phyloP scores from a whole-genome alignment of 2,329 filamentous ascomycete species.

The Fusarium lyarnte region DNA sequence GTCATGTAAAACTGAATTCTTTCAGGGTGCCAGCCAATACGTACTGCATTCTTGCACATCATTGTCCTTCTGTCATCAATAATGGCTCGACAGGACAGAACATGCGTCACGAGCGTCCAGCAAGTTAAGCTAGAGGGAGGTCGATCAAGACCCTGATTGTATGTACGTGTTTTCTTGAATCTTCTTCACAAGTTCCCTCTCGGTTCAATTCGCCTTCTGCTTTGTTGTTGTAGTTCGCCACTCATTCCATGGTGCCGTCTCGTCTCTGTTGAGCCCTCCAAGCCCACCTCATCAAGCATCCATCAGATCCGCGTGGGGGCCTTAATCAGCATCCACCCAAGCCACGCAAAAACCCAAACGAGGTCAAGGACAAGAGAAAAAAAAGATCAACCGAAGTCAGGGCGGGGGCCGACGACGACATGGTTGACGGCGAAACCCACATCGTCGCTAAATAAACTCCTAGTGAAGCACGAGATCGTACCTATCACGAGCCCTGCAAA shows the following conservation, averaged over 20 bases:
- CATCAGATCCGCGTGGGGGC: slow-evolving; percentile 14
- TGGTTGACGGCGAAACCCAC: slow-evolving; percentile 23
- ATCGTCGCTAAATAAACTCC: background rate
- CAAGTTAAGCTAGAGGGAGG: background rate
- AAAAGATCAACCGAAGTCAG: slow-evolving; percentile 11
- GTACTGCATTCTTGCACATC: background rate
- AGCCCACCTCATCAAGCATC: slow-evolving; percentile 13
- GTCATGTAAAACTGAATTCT: background rate
- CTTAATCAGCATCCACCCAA: background rate
- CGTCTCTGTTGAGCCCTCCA: background rate
- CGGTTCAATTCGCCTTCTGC: background rate
- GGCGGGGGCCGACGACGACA: slow-evolving; percentile 2
- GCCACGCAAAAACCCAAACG: background rate
- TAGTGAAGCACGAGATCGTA: slow-evolving; percentile 12
- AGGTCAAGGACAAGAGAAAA: background rate
- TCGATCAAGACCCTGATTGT: slow-evolving; percentile 26
- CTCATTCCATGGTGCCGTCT: background rate
- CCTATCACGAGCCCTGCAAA: slow-evolving; percentile 30
- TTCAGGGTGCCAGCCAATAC: background rate
- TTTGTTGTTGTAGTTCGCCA: slow-evolving; percentile 12
- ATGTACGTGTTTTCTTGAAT: background rate
- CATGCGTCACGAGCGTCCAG: slow-evolving; percentile 30
- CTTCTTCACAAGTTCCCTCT: background rate
- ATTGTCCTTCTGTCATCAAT: slow-evolving; percentile 1
- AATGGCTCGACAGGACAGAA: slow-evolving; percentile 12